Percentiles rank a stretch among this genome's conserved stretches.
Conservation (phyloP, 2,329 filamentous ascomycete species). For the Phyllachora maydis region DNA sequence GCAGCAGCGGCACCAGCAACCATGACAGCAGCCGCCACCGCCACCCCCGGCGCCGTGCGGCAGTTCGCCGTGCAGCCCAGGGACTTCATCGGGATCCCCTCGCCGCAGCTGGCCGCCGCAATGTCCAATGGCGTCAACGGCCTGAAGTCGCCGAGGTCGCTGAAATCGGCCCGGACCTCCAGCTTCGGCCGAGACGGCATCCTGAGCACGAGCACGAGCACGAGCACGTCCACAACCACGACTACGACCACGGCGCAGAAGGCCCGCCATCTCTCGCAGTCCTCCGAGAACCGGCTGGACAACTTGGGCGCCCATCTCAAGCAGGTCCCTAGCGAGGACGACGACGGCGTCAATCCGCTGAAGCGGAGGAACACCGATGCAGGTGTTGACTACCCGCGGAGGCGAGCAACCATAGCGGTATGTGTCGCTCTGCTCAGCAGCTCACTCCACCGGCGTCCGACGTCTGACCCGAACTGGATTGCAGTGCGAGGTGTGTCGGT, state of each 20-base stretch:
- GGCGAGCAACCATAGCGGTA: conserved; percentile 46
- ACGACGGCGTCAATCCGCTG: conserved; percentile 35
- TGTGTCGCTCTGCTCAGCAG: conserved; percentile 10
- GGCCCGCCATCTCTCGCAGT: conserved; percentile 31
- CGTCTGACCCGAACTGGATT: conserved; percentile 2
- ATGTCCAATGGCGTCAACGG: conserved; percentile 16
- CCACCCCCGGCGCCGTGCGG: conserved; percentile 15
- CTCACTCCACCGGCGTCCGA: no score
- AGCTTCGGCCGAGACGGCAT: conserved; percentile 34
- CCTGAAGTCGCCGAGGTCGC: conserved; percentile 28
- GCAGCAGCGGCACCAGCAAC: no score
- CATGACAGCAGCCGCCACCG: no score
- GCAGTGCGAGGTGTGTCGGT: conserved; percentile 65
- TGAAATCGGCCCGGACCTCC: conserved; percentile 24
- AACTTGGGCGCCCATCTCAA: conserved; percentile 20
- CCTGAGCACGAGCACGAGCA: no score
- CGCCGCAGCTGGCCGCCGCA: conserved; percentile 19
- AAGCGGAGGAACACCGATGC: conserved; percentile 42
- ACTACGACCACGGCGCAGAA: conserved; percentile 34
- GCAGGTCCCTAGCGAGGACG: conserved; percentile 27
- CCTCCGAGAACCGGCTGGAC: conserved; percentile 25
- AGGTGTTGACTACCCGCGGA: conserved; percentile 40
- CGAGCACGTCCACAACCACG: no score
- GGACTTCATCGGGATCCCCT: conserved; percentile 28
- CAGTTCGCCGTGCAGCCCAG: conserved; percentile 22